Percentiles rank a stretch among this genome's conserved stretches.
These are phyloP conservation scores for Acarospora socialis DNA, from an alignment of 2,329 filamentous ascomycete species.

Conservation along the genomic window DNA sequence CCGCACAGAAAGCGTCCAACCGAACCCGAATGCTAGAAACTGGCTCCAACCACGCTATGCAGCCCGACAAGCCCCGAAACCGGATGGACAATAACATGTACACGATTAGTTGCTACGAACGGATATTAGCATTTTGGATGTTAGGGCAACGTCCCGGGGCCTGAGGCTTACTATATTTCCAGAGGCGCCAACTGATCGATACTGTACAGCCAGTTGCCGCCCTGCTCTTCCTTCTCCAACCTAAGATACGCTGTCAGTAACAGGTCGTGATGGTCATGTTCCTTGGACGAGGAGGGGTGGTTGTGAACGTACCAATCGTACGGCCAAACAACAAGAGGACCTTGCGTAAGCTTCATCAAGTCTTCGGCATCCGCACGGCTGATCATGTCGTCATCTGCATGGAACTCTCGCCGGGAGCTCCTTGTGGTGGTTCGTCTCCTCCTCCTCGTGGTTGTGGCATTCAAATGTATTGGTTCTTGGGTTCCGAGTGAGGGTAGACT, in stretches of 20 bases:
- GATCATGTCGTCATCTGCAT: slow-evolving; percentile 58
- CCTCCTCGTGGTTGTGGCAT: slow-evolving; percentile 21
- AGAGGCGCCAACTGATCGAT: slow-evolving; percentile 91
- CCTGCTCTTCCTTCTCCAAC: slow-evolving; percentile 79
- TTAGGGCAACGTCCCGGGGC: too few species aligned
- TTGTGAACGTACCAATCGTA: slow-evolving; percentile 60
- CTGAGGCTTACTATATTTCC: slow-evolving; percentile 92
- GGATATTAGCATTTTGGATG: too few species aligned
- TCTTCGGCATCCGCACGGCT: slow-evolving; percentile 64
- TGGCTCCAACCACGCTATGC: too few species aligned
- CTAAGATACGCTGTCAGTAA: slow-evolving; percentile 21
- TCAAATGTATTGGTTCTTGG: slow-evolving; percentile 25
- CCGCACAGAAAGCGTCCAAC: too few species aligned
- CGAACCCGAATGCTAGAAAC: too few species aligned
- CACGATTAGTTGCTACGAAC: too few species aligned
- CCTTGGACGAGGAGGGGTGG: slow-evolving; percentile 5
- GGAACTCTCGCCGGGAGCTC: slow-evolving; percentile 32
- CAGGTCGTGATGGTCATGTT: not conserved
- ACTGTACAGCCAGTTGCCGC: slow-evolving; percentile 92
- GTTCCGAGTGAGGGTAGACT: slow-evolving; percentile 29
- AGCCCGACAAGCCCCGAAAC: too few species aligned
- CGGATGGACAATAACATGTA: too few species aligned
- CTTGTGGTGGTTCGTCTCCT: slow-evolving; percentile 32
- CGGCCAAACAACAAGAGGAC: slow-evolving; percentile 79
- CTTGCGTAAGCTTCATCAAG: slow-evolving; percentile 68